Evolutionary conservation across 768 basidiomycete genomes (phyloP), one percentile per base, ranked within the genome.

Genomic region (Suillus tomentosus): DNA sequence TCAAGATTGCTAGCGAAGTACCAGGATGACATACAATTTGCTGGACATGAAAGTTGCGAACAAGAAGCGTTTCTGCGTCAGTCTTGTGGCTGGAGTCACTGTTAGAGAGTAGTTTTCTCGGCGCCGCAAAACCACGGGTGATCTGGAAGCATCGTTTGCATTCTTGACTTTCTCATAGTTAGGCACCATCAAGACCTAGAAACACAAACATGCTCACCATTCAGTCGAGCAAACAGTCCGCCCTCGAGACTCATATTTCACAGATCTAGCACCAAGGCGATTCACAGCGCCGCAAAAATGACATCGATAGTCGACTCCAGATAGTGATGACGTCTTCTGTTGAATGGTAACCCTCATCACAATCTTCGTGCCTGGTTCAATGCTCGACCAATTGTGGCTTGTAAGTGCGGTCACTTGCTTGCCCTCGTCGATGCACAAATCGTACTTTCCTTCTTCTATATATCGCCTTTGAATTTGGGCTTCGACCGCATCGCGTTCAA

Each of bases 131-230:
- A 3, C 13, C 2, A 15, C 48, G 48, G 48, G 54, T 36, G 7
- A 74, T 66, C 48, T 69, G 71, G 50, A 74, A 73, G 53, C 74
- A 68, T 13, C 72, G 66, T 66, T 72, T 69, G 53, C 73, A 73
- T 5, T 66, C 67, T 19, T 65, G 71, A 51, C 61, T 51, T 24
- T 50, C 65, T 67, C 3, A 66, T 55, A 19, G 72, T 14, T 19
- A 55, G 53, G 53, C 2, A 67, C 27, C 22, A 63, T 65, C 22
- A 67, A 0, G 6, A 13, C 15, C 9, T 63, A 40, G 22, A 36
- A 34, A 17, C 24, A 4, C 22, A 15, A 31, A 31, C 2, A n/a
- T 1, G 2, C 72, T 54, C 9, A 74, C 72, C 72, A 73, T n/a
- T 73, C 73, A 7, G 74, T 62, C 24, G 73, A 73, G 36, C 69